Evolutionary conservation across 2,329 filamentous ascomycete genomes (phyloP), one percentile per base, ranked within the genome.

Genomic region (Microsporum canis): DNA sequence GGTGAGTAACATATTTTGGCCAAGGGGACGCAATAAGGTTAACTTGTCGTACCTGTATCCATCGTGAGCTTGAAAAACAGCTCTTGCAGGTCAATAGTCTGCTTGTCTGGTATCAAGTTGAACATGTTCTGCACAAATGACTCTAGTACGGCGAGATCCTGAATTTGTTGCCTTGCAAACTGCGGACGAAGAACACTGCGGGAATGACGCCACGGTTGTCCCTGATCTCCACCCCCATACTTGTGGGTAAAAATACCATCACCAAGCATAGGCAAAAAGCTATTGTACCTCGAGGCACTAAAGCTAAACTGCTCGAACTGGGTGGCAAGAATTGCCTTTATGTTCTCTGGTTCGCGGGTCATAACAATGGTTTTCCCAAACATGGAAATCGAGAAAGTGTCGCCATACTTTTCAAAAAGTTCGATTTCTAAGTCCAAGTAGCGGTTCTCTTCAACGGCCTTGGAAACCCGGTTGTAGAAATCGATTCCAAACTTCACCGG

Each of bases 31-130:
- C 4, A 17, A 31, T 14, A 55, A 39, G n/a, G 27, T 12, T 1
- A 31, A 14, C 34, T 31, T 29, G 29, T 17, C 17, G 23, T 59
- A 61, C 63, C 61, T 45, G 63, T 64, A 73, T 96, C 91, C 33
- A 96, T 80, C 0, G 90, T 91, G 69, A 86, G 87, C n/a, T 88
- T 81, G 77, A 90, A 95, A 75, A 96, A 87, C 60, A 95, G 78
- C 63, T 91, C 84, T 65, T 84, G 82, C 6, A 92, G 83, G 67
- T 95, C 84, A 34, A 92, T 77, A 7, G 82, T 78, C 5, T 78
- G 62, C 12, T 71, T 77, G 0, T 80, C 80, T 1, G 80, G 79
- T 60, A 84, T 64, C 39, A 82, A 33, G 80, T 79, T 64, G 95
- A 95, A 83, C n/a, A 95, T 78, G 0, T 84, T 82, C 68, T 88